Percentiles rank a stretch among this genome's conserved stretches.
These are phyloP conservation scores for Tulasnella sp. DNA, from an alignment of 768 basidiomycete species.

Conservation along the genomic window DNA sequence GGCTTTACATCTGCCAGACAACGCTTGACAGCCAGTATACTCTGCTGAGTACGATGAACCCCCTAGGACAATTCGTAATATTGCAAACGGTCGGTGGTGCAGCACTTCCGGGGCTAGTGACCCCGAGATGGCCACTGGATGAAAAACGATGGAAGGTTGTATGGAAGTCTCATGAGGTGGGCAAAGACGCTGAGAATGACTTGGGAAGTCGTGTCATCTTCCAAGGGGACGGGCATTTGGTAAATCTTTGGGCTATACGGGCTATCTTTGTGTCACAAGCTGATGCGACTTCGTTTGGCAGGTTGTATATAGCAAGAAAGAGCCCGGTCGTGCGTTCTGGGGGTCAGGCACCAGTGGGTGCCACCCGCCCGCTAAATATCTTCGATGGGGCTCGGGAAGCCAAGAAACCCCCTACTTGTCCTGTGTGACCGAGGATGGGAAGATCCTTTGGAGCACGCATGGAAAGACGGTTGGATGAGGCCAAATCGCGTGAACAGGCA, in stretches of 20 bases:
- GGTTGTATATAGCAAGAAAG: slow-evolving; percentile 9
- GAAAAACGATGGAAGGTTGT: slow-evolving; percentile 17
- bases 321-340: background rate
- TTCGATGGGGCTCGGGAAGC: background rate
- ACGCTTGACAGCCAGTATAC: background rate
- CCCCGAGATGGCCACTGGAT: slow-evolving; percentile 15
- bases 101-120: slow-evolving; percentile 11
- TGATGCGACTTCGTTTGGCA: background rate
- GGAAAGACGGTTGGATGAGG: background rate
- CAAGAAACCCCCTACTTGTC: background rate
- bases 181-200: slow-evolving; percentile 8
- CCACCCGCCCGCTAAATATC: background rate
- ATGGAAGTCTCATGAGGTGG: slow-evolving; percentile 19
- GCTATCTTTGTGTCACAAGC: background rate
- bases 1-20: background rate
- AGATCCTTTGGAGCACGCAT: background rate
- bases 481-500: no score
- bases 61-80: slow-evolving; percentile 21
- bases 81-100: slow-evolving; percentile 1
- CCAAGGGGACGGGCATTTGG: slow-evolving; percentile 23
- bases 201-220: slow-evolving; percentile 15
- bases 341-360: background rate
- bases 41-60: slow-evolving; percentile 18
- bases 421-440: slow-evolving; percentile 1
- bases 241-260: background rate